phyloP scores from a whole-genome alignment of 495 filamentous ascomycete species.

The Neurospora sublineolata region DNA sequence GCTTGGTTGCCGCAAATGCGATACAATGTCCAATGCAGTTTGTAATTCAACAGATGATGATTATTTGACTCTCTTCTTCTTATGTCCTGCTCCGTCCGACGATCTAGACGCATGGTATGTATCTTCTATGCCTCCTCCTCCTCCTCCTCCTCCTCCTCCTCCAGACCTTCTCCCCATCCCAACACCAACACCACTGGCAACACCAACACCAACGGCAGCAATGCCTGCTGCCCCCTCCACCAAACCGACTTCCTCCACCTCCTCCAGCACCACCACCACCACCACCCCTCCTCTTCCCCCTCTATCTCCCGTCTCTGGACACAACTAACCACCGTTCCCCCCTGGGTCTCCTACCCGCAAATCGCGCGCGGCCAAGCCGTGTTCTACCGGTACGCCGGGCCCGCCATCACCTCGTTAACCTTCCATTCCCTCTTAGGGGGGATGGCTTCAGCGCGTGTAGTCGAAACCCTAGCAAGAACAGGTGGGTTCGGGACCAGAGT shows the following conservation, averaged over 20 bases:
- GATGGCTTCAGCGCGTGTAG: conserved; percentile 50
- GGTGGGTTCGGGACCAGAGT: conserved; percentile 65
- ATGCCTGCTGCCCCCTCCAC: neutral
- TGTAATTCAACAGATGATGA: neutral
- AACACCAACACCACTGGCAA: conserved; percentile 1
- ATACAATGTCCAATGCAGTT: neutral
- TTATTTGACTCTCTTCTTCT: neutral
- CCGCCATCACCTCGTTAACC: conserved; percentile 48
- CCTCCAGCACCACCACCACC: conserved; percentile 40
- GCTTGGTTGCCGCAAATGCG: neutral
- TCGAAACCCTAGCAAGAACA: conserved; percentile 65
- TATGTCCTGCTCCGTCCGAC: neutral
- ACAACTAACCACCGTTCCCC: conserved; percentile 56
- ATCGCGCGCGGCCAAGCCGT: conserved; percentile 59
- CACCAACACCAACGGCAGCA: neutral
- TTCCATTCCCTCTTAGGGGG: conserved; percentile 58
- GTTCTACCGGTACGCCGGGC: conserved; percentile 62
- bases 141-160: neutral
- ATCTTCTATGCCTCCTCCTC: too few species aligned
- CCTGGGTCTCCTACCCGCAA: conserved; percentile 77
- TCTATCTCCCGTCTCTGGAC: conserved; percentile 51
- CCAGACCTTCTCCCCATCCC: neutral
- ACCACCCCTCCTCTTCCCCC: conserved; percentile 41
- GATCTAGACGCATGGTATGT: too few species aligned
- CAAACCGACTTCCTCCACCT: conserved; percentile 50